Base-by-base conservation (phyloP, 352 stramenopile species). In the Globisporangium recalcitrans region DNA sequence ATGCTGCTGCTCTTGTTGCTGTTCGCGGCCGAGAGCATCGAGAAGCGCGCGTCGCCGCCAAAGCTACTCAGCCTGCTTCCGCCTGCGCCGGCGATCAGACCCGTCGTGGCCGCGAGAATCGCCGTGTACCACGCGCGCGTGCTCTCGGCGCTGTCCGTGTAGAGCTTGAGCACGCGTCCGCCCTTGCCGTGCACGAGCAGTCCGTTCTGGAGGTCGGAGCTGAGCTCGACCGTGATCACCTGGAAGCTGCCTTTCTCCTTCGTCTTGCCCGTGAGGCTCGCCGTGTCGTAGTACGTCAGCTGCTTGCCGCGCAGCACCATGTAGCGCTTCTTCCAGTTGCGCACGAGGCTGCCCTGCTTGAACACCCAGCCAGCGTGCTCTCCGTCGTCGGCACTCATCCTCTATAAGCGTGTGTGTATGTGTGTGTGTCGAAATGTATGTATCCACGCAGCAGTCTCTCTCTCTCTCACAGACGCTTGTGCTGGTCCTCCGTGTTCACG, bases 321-420 rank as follows among this genome's bases (percentile, higher is more conserved):
- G 65, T 88, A 94, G 48, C 85, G 82, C 71, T 89, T 88, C 78
- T 94, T 94, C 85, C 85, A 94, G 71, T 83, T 93, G 59, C 72
- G 75, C 46, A 94, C 71, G 14, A 93, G 70, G 29, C 76, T 89
- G 58, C 85, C 85, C 62, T 94, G 83, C 59, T 94, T 94, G 74
- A 82, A 92, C 31, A 91, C 82, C 85, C 85, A 94, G 47, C 85
- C 85, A 62, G 71, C 73, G 63, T 85, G 80, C 46, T 91, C 71
- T 49, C 74, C 76, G 58, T 82, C 72, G 56, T 80, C 38, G 5
- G 19, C 58, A 65, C 72, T 69, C 66, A 66, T 72, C 51, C 31
- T 68, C 61, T 22, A 16, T 1, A 36, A 8, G 31, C 13, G 31
- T 36, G 9, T 36, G 31, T 36, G 8, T 36, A 10, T 36, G 31